Evolutionary conservation across 768 basidiomycete species (phyloP).

Genomic region (Cystobasidium onofrii): DNA sequence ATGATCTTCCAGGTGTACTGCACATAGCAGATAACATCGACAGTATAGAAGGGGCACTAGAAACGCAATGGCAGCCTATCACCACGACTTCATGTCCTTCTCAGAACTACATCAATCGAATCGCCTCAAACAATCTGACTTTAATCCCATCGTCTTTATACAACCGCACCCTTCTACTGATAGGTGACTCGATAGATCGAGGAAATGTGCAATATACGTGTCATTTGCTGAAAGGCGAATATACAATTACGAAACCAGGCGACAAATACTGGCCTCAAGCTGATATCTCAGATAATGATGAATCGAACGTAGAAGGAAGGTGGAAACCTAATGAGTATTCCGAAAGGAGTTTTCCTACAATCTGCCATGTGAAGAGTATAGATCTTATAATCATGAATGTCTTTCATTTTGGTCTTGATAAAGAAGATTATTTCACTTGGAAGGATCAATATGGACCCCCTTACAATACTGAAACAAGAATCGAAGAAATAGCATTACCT

Average conservation of each 20-base stretch:
- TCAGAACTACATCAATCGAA: background rate
- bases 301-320: background rate
- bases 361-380: background rate
- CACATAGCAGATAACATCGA: background rate
- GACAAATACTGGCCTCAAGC: conserved; percentile 8
- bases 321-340: conserved; percentile 6
- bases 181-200: conserved; percentile 17
- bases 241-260: background rate
- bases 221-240: background rate
- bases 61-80: conserved; percentile 16
- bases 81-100: background rate
- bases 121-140: background rate
- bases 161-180: conserved; percentile 4
- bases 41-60: background rate
- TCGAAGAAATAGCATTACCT: conserved; percentile 8
- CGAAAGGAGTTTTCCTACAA: background rate
- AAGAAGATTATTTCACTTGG: conserved; percentile 16
- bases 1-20: conserved; percentile 10
- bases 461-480: background rate
- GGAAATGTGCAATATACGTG: conserved; percentile 8
- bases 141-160: background rate
- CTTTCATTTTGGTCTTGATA: conserved; percentile 23
- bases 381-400: conserved; percentile 8
- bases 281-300: background rate
- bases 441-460: conserved; percentile 26